A percentile compares a stretch with the other conserved stretches of the same genome.
Conservation (phyloP, 129 eudicot species). For the Helichrysum umbraculigerum region DNA sequence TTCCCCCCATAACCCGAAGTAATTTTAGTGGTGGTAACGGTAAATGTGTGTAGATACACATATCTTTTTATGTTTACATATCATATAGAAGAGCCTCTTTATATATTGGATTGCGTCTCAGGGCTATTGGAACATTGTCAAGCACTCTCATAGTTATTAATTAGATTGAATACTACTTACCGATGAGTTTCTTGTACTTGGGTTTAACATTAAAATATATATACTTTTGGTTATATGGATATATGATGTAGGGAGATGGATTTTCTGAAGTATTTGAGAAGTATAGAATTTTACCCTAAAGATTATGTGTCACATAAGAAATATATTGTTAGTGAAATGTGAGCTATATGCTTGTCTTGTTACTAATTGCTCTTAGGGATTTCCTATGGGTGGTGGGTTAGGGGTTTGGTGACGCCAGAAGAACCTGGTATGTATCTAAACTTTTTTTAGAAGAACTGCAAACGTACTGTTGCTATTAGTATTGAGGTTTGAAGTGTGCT, state of each 20-base stretch:
- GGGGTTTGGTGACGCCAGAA: conserved; percentile 46
- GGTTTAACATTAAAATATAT: conserved; percentile 21
- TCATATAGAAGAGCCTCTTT: conserved; percentile 27
- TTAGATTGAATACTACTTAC: conserved; percentile 22
- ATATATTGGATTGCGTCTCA: conserved; percentile 41
- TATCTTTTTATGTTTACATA: conserved; percentile 25
- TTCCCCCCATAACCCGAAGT: conserved; percentile 18
- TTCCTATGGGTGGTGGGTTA: conserved; percentile 49
- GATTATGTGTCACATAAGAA: conserved; percentile 16
- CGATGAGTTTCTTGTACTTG: background rate
- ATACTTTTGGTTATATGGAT: conserved; percentile 30
- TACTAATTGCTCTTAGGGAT: conserved; percentile 37
- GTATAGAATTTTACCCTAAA: conserved; percentile 18
- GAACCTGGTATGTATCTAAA: conserved; percentile 49
- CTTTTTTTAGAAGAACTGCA: conserved; percentile 15
- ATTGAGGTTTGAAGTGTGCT: conserved; percentile 18
- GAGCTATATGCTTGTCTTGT: conserved; percentile 22
- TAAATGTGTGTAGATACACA: conserved; percentile 28
- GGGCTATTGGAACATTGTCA: conserved; percentile 31
- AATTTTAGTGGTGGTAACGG: conserved; percentile 36
- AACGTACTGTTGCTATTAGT: conserved; percentile 14
- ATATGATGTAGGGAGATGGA: conserved; percentile 40
- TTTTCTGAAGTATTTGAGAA: conserved; percentile 25
- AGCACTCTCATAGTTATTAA: background rate
- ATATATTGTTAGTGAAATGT: conserved; percentile 19